Percentiles rank a stretch among this genome's conserved stretches.
Evolutionary conservation across 345 rosid genomes (phyloP).

Genomic region (Erysimum cheiranthoides): DNA sequence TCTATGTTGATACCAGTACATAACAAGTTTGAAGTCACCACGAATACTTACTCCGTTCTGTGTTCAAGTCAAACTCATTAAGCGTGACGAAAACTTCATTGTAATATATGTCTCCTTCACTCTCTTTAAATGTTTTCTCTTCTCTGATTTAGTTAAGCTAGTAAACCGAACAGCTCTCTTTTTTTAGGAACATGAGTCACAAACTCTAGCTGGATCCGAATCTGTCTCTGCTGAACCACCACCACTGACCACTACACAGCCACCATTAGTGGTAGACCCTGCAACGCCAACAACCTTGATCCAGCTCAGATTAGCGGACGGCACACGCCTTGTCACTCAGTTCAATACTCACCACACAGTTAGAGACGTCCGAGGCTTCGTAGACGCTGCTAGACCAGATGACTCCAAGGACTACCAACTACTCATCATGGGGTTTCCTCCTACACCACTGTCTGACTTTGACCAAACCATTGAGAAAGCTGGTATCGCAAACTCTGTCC

Average conservation of each 20-base stretch:
- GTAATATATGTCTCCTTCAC: constrained; percentile 37
- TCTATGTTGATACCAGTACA: constrained; percentile 46
- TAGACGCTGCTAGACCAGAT: constrained; percentile 62
- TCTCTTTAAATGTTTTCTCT: background rate
- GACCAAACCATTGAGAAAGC: constrained; percentile 78
- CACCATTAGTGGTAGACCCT: constrained; percentile 60
- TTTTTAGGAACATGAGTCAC: constrained; percentile 51
- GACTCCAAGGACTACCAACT: constrained; percentile 64
- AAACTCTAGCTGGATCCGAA: constrained; percentile 50
- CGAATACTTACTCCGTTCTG: constrained; percentile 56
- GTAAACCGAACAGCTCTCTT: no score
- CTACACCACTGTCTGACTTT: constrained; percentile 59
- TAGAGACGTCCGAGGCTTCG: constrained; percentile 64
- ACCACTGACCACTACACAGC: constrained; percentile 41
- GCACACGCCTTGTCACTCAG: background rate
- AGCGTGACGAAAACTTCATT: constrained; percentile 55
- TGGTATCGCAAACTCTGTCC: constrained; percentile 75
- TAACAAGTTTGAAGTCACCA: constrained; percentile 61
- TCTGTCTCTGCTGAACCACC: constrained; percentile 46
- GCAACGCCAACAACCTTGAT: constrained; percentile 49
- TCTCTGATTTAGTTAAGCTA: background rate
- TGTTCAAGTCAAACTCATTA: constrained; percentile 59
- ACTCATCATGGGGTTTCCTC: constrained; percentile 84
- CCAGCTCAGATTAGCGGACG: constrained; percentile 71
- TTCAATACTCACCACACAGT: constrained; percentile 57